Conservation (phyloP, 805 yeast genomes). For the Cephaloascus fragrans region DNA sequence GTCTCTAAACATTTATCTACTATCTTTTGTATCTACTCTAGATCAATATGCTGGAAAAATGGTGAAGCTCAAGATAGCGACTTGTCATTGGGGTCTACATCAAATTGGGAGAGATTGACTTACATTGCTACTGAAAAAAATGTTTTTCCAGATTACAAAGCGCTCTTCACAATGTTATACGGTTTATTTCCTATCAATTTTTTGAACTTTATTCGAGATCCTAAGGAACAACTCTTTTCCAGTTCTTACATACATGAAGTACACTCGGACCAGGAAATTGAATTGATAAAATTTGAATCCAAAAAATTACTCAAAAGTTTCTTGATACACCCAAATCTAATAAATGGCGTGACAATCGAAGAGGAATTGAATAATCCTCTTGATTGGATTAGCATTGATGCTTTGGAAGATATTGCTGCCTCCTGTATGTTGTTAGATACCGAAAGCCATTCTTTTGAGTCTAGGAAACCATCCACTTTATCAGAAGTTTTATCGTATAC, state of each 20-base stretch:
- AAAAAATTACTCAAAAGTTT: background rate
- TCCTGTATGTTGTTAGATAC: background rate
- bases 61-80: background rate
- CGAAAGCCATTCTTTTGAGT: background rate
- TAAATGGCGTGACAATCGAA: background rate
- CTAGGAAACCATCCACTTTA: background rate
- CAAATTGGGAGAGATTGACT: background rate
- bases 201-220: background rate
- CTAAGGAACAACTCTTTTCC: background rate
- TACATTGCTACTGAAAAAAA: background rate
- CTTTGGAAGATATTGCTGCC: background rate
- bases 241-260: too few relatives aligned
- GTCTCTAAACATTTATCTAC: constrained; percentile 24
- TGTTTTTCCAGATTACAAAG: background rate
- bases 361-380: background rate
- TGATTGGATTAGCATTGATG: background rate
- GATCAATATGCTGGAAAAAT: constrained; percentile 28
- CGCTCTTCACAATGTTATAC: background rate
- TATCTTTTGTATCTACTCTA: constrained; percentile 31
- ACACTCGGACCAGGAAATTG: background rate
- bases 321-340: background rate
- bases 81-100: too few relatives aligned
- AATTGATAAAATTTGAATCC: background rate
- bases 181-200: background rate
- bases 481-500: background rate